Evolutionary conservation across 768 basidiomycete species (phyloP), one percentile per base, ranked within the genome.

Genomic region (Tylopilus sp.): DNA sequence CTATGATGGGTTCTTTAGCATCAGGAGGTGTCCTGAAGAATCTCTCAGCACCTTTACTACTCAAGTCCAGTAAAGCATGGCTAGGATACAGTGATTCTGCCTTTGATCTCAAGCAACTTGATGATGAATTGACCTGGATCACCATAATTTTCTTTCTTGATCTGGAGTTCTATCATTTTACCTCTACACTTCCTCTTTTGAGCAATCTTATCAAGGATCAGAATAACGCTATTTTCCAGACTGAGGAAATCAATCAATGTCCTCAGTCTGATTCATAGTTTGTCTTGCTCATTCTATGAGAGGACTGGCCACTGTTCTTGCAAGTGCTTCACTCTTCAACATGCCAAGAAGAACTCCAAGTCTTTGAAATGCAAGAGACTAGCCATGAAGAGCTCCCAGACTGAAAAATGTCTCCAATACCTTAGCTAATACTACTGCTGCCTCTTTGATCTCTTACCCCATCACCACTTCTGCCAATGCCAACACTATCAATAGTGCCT

Each of bases 191-290:
- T 0, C 29, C 52, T 0, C 56, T 63, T 0, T 45, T 62, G 7
- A 48, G 28, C 6, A 44, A 44, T 13, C 17, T 61, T 0, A 34
- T 54, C 42, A 56, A 59, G 34, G 34, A 14, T 8, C 49, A 55
- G 41, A 51, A 46, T 13, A n/a, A n/a, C n/a, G n/a, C n/a, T n/a
- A 24, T n/a, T 1, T 52, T 56, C 19, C 34, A 43, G 16, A 29
- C 48, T 1, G 38, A 55, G 25, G 45, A 55, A n/a, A 45, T 55
- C 30, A 45, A 54, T n/a, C n/a, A 10, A 12, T 5, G 24, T 2
- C 34, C 37, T 26, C 11, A n/a, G 13, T 13, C 40, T 12, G 22
- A 41, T 41, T 4, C 31, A 4, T 16, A 33, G 3, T 33, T 5
- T 16, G 16, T 6, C 22, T 14, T 24, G 22, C 12, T 4, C 22